Evolutionary conservation across 2,329 filamentous ascomycete species (phyloP), one percentile per base, ranked within the genome.

Genomic region (Fusarium nurragi): DNA sequence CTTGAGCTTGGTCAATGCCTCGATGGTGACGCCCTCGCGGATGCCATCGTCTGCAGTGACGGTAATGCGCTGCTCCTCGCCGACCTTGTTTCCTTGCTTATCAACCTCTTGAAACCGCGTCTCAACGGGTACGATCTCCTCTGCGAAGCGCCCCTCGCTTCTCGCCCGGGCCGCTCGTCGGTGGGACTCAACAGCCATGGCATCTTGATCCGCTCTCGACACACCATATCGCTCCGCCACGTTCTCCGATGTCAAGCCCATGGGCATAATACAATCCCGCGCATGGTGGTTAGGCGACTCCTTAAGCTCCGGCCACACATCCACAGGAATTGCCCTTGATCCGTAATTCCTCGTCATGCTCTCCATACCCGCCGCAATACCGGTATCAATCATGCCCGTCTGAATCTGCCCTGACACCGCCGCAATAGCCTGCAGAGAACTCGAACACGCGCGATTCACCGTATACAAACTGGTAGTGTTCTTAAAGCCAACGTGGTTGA

Each of bases 261-360:
- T 97, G 69, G 89, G 88, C 94, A 97, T 96, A 75, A 97, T 87
- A 76, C 94, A 97, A 75, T 97, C 94, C 38, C 85, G 81, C 5
- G 91, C 91, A 64, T 96, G 89, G 72, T 90, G 84, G 11, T 85
- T 84, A 2, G 79, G 77, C 5, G 84, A 88, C 2, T 90, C 84
- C 70, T 81, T 86, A 60, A 97, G 79, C 48, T 85, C 88, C 0
- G 90, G 88, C 92, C 93, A 97, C 12, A 93, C 78, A 64, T 93
- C 86, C 1, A 88, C 89, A 0, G 94, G 94, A 39, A 97, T 95
- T n/a, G 94, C 94, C 55, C 88, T 83, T 23, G 83, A 87, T 48
- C 89, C 93, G 78, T 97, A 97, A 79, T 97, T 97, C 67, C 90
- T 81, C 65, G 92, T 97, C 94, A 97, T 97, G 79, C 90, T 94